Base-by-base conservation (phyloP, 140 eudicot species). In the Cichorium intybus region DNA sequence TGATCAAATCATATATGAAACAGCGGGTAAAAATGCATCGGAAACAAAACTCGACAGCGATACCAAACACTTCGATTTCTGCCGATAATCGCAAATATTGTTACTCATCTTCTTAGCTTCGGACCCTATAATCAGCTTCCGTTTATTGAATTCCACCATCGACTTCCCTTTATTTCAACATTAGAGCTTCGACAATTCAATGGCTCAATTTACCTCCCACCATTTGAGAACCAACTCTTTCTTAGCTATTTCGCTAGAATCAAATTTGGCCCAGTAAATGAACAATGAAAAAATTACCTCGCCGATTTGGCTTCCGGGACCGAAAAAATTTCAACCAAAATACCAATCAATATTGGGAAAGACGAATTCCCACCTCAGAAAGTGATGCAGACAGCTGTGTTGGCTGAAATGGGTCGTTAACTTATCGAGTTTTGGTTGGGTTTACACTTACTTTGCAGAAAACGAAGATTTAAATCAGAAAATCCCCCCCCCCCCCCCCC, bases 311-410 rank as follows among this genome's bases (percentile, higher is more conserved):
- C 96, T 62, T 61, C 80, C 16, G 96, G 96, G 53, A 88, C 96
- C 4, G 77, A 85, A 60, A 85, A 66, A 71, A 37, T 85, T 53
- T 85, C 96, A 21, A 88, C 96, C 50, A 33, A 33, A 34, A 29
- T 45, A 75, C 95, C 90, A 27, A 83, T 88, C 16, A 70, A 69
- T 70, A 80, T 75, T 2, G 58, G 71, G 45, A 60, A 35, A 6
- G 73, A 62, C n/a, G 96, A 88, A 33, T 56, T 64, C 39, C 96
- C 96, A 22, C 96, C 96, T 39, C 78, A 85, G 75, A 85, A 85
- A 66, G 96, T 85, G 49, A 85, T 88, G 96, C 96, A 88, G 66
- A 88, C 96, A 15, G 96, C 96, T 72, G 96, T 85, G 84, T 88
- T 14, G 96, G 96, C 31, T 77, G 82, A 70, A 77, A 88, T 7